Percentiles rank a stretch among this genome's conserved stretches.
Evolutionary conservation across 1,284 basidiomycete genomes (phyloP).

Genomic region (Melampsora americana): DNA sequence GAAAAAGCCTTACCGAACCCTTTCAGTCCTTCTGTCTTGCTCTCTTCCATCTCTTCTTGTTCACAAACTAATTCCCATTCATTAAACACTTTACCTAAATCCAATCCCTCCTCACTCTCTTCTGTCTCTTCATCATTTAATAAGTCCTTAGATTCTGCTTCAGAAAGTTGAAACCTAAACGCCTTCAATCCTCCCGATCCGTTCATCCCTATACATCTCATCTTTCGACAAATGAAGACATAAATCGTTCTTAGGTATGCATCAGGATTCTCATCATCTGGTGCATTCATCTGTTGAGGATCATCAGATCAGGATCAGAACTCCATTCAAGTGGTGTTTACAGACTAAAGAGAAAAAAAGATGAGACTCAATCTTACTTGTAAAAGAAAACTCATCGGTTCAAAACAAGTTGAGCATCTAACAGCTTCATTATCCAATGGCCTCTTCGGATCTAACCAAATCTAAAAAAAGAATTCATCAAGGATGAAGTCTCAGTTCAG

Average conservation of each 20-base stretch:
- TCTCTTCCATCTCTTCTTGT: constrained; percentile 20
- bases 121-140: not conserved
- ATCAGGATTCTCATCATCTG: constrained; percentile 36
- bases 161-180: constrained; percentile 28
- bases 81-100: not conserved
- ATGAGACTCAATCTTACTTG: constrained; percentile 15
- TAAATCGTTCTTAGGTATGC: constrained; percentile 43
- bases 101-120: not conserved
- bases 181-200: constrained; percentile 17
- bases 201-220: constrained; percentile 8
- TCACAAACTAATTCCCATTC: constrained; percentile 45
- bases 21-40: not conserved
- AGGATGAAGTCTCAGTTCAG: no score
- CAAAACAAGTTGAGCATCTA: constrained; percentile 18
- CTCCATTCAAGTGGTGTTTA: not conserved
- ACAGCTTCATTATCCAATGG: constrained; percentile 12
- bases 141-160: not conserved
- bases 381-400: constrained; percentile 37
- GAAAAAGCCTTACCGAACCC: not conserved
- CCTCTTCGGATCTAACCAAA: constrained; percentile 37
- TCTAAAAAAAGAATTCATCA: no score
- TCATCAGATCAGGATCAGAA: not conserved
- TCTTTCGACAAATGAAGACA: constrained; percentile 35
- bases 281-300: constrained; percentile 35
- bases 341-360: not conserved